A percentile compares a stretch with the other conserved stretches of the same genome.
These are phyloP conservation scores for Rhizophagus clarus DNA, from an alignment of 192 early-diverging fungal species.

Conservation along the genomic window DNA sequence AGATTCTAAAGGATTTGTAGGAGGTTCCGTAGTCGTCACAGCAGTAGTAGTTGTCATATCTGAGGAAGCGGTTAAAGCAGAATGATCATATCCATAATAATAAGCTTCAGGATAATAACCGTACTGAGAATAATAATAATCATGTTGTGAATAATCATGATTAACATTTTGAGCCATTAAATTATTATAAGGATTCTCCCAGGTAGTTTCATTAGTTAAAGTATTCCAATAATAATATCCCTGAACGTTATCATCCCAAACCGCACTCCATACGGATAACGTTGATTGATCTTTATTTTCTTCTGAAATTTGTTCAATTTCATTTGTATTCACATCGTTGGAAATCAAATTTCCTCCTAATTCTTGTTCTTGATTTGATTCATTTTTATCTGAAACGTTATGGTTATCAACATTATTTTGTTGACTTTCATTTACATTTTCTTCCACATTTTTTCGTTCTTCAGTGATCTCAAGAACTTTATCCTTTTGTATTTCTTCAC, in stretches of 20 bases:
- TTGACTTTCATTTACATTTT: background rate
- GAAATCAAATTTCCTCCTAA: background rate
- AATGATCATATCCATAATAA: conserved; percentile 25
- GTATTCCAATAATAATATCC: conserved; percentile 57
- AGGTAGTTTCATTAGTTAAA: conserved; percentile 51
- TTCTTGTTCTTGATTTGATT: background rate
- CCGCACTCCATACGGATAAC: conserved; percentile 38
- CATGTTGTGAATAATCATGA: background rate
- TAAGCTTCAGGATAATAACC: conserved; percentile 28
- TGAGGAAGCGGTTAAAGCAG: background rate
- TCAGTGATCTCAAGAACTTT: background rate
- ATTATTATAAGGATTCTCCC: conserved; percentile 38
- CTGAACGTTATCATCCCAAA: conserved; percentile 44
- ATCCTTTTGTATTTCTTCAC: background rate
- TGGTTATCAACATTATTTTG: background rate
- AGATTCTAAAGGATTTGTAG: conserved; percentile 37
- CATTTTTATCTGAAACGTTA: background rate
- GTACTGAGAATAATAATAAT: conserved; percentile 29
- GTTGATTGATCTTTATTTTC: background rate
- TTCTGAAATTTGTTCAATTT: background rate
- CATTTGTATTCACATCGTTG: background rate
- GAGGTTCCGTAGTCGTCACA: background rate
- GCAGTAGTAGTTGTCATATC: background rate
- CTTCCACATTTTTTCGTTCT: background rate
- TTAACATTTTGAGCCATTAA: background rate